These are phyloP conservation scores for Stephania japonica DNA, from an alignment of 164 flowering plant species.

Conservation along the genomic window DNA sequence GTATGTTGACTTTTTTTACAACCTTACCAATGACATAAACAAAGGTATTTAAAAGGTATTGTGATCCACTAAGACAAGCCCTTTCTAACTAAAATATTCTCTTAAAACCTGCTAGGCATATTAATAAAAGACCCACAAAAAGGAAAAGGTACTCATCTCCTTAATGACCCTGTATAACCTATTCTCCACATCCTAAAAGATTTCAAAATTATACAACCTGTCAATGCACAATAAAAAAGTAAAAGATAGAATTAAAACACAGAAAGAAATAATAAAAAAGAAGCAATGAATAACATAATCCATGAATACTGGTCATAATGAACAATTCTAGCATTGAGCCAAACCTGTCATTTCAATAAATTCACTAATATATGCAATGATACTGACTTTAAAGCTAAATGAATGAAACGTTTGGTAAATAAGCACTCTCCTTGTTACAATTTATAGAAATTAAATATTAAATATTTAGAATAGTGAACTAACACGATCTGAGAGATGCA, in stretches of 20 bases:
- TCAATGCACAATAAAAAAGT: not conserved
- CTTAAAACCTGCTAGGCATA: no score
- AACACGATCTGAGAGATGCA: constrained; percentile 93
- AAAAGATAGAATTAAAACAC: no score
- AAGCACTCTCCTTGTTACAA: not conserved
- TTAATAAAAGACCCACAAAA: not conserved
- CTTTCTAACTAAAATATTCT: no score
- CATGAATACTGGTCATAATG: not conserved
- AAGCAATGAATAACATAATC: not conserved
- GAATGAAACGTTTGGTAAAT: not conserved
- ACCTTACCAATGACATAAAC: no score
- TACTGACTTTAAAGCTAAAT: not conserved
- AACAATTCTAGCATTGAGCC: not conserved
- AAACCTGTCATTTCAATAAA: not conserved
- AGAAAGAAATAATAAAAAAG: no score
- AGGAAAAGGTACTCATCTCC: not conserved
- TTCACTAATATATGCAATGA: not conserved
- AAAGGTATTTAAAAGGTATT: no score
- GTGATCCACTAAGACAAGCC: no score
- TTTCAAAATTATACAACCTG: not conserved
- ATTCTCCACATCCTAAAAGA: not conserved
- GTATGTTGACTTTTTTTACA: no score
- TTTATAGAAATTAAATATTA: not conserved
- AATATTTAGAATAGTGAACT: constrained; percentile 24
- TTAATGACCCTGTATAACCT: not conserved